phyloP scores from a whole-genome alignment of 768 basidiomycete species.

The Pisolithus sp. region DNA sequence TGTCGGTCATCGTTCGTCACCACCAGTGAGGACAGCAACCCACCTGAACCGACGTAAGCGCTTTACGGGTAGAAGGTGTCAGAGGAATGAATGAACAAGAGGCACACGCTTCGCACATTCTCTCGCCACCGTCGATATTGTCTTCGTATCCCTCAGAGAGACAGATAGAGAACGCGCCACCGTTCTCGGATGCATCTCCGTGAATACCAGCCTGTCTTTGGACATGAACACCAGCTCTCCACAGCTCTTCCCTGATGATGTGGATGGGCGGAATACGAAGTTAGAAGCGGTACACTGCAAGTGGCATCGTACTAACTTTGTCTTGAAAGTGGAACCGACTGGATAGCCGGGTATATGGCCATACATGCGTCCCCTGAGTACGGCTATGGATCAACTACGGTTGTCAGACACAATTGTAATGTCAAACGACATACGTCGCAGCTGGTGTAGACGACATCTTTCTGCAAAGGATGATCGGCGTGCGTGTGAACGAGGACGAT shows the following conservation, averaged over 20 bases:
- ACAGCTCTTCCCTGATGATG: conserved; percentile 16
- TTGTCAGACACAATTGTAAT: background rate
- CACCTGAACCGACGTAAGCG: conserved; percentile 29
- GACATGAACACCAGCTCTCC: conserved; percentile 28
- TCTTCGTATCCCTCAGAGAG: conserved; percentile 38
- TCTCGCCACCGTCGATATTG: conserved; percentile 32
- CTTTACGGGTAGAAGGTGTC: conserved; percentile 12
- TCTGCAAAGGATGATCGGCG: no score
- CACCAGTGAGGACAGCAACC: background rate
- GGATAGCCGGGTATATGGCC: conserved; percentile 26
- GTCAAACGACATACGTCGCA: background rate
- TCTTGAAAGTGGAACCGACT: conserved; percentile 17
- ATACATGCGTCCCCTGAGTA: conserved; percentile 11
- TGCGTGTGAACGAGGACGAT: no score
- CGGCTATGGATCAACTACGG: background rate
- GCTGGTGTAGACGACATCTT: background rate
- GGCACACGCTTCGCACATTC: conserved; percentile 24
- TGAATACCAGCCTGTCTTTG: conserved; percentile 34
- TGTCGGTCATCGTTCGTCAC: background rate
- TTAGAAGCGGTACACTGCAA: background rate
- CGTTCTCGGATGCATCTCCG: conserved; percentile 19
- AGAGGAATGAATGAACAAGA: background rate
- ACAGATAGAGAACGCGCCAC: conserved; percentile 37
- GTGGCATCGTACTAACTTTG: conserved; percentile 5
- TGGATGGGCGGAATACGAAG: background rate